Conservation (phyloP, 2,329 filamentous ascomycete species). For the Grosmannia huntii region DNA sequence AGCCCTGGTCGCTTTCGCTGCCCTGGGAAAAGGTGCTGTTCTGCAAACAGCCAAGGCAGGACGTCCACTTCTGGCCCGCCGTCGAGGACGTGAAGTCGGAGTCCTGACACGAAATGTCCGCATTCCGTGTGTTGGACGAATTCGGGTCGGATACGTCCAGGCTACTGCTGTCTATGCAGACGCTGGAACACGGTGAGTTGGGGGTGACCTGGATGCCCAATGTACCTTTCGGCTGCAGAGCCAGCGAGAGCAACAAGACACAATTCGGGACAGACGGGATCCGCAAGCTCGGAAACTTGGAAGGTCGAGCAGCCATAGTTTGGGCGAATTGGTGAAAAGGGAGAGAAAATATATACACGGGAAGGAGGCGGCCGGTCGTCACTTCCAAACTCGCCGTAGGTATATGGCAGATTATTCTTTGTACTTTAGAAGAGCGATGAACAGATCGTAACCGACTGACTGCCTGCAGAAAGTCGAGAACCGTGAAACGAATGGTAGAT, state of each 20-base stretch:
- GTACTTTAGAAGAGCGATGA: not conserved
- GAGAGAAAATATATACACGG: not conserved
- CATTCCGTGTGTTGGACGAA: constrained; percentile 29
- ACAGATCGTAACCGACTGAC: not conserved
- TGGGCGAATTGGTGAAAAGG: not conserved
- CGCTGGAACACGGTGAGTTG: constrained; percentile 39
- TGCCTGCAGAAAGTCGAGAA: not conserved
- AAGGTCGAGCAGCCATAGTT: not conserved
- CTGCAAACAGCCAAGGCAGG: constrained; percentile 40
- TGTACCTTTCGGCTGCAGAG: constrained; percentile 15
- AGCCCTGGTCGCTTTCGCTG: constrained; percentile 37
- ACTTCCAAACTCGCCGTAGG: not conserved
- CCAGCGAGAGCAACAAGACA: not conserved
- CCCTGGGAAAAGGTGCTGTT: constrained; percentile 34
- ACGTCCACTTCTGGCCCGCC: constrained; percentile 31
- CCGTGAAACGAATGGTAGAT: not conserved
- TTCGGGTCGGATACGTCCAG: constrained; percentile 31
- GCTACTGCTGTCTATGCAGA: constrained; percentile 30
- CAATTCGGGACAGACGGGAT: too few relatives aligned
- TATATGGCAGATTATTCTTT: not conserved
- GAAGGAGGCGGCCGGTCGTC: not conserved
- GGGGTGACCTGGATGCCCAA: constrained; percentile 37
- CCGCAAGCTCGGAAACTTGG: too few relatives aligned
- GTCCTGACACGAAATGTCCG: constrained; percentile 36
- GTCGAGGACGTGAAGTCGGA: constrained; percentile 24